Percentiles rank a stretch among this genome's conserved stretches.
Evolutionary conservation across 2,329 filamentous ascomycete species (phyloP).

Genomic region (Sarocladiaceae sp.): DNA sequence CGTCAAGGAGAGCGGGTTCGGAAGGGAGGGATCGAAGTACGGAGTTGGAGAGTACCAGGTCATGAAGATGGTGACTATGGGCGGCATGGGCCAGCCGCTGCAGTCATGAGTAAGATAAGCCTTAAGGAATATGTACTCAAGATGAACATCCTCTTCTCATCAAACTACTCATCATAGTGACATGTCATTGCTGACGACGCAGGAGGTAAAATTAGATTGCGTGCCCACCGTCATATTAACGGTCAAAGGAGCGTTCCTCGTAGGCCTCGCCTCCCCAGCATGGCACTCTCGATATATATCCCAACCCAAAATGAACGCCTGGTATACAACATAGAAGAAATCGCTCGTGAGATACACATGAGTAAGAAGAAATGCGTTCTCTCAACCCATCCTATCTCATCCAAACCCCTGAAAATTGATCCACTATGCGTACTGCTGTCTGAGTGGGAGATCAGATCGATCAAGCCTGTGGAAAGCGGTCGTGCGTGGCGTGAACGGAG

Average conservation of each 20-base stretch:
- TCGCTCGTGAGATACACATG: no score
- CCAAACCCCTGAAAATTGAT: background rate
- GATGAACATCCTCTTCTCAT: no score
- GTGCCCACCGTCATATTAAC: no score
- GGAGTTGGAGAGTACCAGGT: conserved; percentile 70
- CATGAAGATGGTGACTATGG: conserved; percentile 59
- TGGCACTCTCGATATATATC: background rate
- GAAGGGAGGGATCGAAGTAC: conserved; percentile 70
- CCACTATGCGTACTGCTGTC: conserved; percentile 22
- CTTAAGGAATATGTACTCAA: no score
- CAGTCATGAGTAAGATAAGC: conserved; percentile 39
- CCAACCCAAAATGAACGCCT: conserved; percentile 3
- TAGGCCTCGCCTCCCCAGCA: background rate
- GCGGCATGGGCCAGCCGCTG: conserved; percentile 49
- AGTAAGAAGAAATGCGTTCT: background rate
- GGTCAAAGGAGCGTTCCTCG: conserved; percentile 3
- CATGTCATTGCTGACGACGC: no score
- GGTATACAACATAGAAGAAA: conserved; percentile 7
- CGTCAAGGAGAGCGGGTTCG: conserved; percentile 77
- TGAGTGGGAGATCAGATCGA: conserved; percentile 45
- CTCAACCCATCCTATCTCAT: background rate
- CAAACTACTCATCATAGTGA: no score
- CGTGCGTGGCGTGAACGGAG: conserved; percentile 59
- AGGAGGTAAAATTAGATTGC: no score
- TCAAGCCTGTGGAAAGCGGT: conserved; percentile 61